These are phyloP conservation scores for Grammothele lineata DNA, from an alignment of 768 basidiomycete genomes.

Conservation along the genomic window DNA sequence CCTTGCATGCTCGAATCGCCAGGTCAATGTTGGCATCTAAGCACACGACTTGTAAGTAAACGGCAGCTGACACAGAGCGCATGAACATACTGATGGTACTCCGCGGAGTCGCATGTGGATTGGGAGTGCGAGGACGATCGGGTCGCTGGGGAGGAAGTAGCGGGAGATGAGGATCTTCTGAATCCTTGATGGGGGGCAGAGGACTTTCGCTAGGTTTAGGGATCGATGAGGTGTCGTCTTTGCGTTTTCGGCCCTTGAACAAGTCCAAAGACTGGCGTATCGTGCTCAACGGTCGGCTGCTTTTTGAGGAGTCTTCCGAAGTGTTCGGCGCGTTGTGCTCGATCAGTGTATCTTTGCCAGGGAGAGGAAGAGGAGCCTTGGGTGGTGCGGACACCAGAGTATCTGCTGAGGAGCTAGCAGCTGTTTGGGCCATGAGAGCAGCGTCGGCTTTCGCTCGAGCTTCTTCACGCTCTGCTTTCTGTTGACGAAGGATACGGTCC, in stretches of 20 bases:
- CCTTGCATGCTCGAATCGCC: constrained; percentile 69
- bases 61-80: not conserved
- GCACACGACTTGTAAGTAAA: not conserved
- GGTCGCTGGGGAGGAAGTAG: constrained; percentile 8
- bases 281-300: constrained; percentile 3
- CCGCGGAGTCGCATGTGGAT: constrained; percentile 34
- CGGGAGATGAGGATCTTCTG: not conserved
- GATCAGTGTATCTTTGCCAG: not conserved
- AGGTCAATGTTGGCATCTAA: constrained; percentile 62
- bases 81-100: constrained; percentile 37
- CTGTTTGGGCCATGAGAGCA: not conserved
- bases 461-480: constrained; percentile 63
- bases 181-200: not conserved
- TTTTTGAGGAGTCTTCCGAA: not conserved
- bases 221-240: not conserved
- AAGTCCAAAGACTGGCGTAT: constrained; percentile 3
- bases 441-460: constrained; percentile 35
- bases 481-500: constrained; percentile 85
- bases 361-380: not conserved
- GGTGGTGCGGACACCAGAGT: not conserved
- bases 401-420: constrained; percentile 1
- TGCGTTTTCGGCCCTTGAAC: not conserved
- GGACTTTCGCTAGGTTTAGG: not conserved
- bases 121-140: constrained; percentile 13
- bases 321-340: not conserved